A percentile compares a stretch with the other conserved stretches of the same genome.
Evolutionary conservation across 78 protist species (phyloP).

Genomic region (Speleostelium caveatum): DNA sequence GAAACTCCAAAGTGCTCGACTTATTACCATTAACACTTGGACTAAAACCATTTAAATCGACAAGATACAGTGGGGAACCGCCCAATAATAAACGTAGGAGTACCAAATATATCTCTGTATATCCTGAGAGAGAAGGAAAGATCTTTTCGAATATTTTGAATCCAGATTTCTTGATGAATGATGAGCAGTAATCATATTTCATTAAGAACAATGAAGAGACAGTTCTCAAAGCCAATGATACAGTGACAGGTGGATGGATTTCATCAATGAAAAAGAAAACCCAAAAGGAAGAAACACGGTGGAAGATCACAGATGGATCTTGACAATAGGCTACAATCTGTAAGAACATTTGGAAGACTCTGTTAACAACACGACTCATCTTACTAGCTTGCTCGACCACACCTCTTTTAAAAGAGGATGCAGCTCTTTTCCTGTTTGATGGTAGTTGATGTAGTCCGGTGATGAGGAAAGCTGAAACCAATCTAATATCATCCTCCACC

Average conservation of each 20-base stretch:
- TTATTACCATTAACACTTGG: not conserved
- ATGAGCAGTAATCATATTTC: conserved; percentile 35
- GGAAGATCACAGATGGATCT: conserved; percentile 34
- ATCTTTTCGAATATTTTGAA: conserved; percentile 47
- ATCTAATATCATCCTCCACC: conserved; percentile 55
- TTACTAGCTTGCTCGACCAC: not conserved
- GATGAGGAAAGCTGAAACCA: conserved; percentile 27
- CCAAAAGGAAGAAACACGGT: conserved; percentile 59
- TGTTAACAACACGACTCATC: conserved; percentile 18
- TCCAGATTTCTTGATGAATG: conserved; percentile 61
- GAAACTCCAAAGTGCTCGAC: conserved; percentile 8
- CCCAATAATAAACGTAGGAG: conserved; percentile 44
- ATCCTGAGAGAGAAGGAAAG: conserved; percentile 13
- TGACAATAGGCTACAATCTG: conserved; percentile 21
- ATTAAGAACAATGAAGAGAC: conserved; percentile 32
- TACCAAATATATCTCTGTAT: conserved; percentile 48
- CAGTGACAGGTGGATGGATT: conserved; percentile 35
- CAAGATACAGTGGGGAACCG: conserved; percentile 22
- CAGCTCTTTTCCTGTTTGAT: not conserved
- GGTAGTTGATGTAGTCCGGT: conserved; percentile 13
- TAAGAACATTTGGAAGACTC: conserved; percentile 43
- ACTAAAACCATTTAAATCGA: not conserved
- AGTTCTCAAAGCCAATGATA: conserved; percentile 35
- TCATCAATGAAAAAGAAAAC: conserved; percentile 67
- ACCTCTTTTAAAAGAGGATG: not conserved